Base-by-base conservation (phyloP, 768 basidiomycete genomes). In the Kockovaella imperatae region DNA sequence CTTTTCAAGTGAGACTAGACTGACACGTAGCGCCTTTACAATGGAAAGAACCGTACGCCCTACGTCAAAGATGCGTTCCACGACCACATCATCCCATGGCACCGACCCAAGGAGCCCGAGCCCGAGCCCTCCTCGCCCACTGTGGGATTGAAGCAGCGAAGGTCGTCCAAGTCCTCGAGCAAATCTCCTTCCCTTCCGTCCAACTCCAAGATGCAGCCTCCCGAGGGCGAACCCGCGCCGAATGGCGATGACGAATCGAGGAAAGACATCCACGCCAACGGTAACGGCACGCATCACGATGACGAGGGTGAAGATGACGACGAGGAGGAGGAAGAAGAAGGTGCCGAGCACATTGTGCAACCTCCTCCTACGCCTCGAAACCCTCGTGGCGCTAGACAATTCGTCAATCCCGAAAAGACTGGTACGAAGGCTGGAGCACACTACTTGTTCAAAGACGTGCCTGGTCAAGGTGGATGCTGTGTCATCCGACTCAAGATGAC, bases 31-130 rank as follows among this genome's bases (percentile, higher is more conserved):
- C 80, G 95, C 45, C 77, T 99, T 21, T 99, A 96, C 68, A 84
- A 83, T 18, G 90, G 86, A 5, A 75, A 82, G 57, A 99, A 99
- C 74, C 76, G 78, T 43, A 81, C 82, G 0, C 77, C 79, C 2
- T 90, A 83, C 63, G 86, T 86, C 63, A 99, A 99, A 74, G 95
- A 99, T 65, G 91, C 86, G 10, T 99, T 99, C 77, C 93, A 99
- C 62, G 91, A 99, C 71, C 87, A 97, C 69, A 87, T 99, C 69
- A 83, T 99, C 56, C 81, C 82, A 1, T 77, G 77, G 4, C 93
- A 97, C 70, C 82, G 87, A 34, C 84, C 84, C 4, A 73, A 60
- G 7, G 57, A 66, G 30, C 62, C 69, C 17, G 56, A 70, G 42
- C 52, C 54, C 3, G 60, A 57, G 54, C 47, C 48, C 11, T 31